Evolutionary conservation across 306 rosid genomes (phyloP).

Genomic region (Medicago arabica): DNA sequence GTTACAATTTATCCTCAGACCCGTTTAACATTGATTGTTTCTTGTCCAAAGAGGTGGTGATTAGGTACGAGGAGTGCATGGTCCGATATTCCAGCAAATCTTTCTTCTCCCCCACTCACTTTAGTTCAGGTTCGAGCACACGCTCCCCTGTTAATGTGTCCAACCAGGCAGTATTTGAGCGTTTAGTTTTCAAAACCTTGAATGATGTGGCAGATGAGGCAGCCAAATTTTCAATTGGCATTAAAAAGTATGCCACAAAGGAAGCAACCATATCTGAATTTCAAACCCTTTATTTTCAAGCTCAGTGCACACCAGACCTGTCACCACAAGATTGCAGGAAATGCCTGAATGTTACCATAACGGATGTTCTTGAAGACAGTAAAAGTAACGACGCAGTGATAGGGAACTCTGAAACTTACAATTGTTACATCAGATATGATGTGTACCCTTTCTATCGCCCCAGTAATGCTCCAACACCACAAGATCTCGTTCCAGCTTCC

Average conservation of each 20-base stretch:
- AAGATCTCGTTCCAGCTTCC: neutral
- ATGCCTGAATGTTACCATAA: neutral
- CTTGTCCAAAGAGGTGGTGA: neutral
- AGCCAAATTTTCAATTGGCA: neutral
- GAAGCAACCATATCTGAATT: neutral
- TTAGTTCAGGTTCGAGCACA: neutral
- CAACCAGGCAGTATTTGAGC: neutral
- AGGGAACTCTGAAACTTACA: neutral
- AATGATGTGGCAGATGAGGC: neutral
- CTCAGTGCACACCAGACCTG: constrained; percentile 14
- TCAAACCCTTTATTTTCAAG: neutral
- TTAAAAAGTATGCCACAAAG: constrained; percentile 8
- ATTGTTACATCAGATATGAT: neutral
- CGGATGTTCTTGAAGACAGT: too few relatives aligned
- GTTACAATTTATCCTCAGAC: neutral
- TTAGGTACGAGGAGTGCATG: neutral
- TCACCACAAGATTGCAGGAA: neutral
- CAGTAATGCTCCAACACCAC: neutral
- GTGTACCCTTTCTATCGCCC: constrained; percentile 1
- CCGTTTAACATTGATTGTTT: neutral
- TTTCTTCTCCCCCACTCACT: neutral
- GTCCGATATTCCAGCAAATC: neutral
- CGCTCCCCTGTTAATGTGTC: neutral
- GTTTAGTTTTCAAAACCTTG: neutral
- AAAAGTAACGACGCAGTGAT: too few relatives aligned